Percentiles rank a stretch among this genome's conserved stretches.
Evolutionary conservation across 2,329 filamentous ascomycete species (phyloP).

Genomic region (Stemphylium beticola): DNA sequence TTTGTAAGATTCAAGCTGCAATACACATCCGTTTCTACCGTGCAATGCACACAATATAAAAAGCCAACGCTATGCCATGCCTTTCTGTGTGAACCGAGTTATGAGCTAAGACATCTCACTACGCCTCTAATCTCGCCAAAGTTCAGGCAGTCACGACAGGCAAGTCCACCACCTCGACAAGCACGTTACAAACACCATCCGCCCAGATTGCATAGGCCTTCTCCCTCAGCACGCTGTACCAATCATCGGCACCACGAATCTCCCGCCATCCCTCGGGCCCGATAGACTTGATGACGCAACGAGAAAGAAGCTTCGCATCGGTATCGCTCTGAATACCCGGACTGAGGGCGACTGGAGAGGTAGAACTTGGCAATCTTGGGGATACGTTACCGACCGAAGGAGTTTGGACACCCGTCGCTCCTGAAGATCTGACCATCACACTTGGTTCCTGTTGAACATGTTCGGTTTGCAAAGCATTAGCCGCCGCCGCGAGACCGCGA

Average conservation of each 20-base stretch:
- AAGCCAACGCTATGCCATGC: too few species aligned
- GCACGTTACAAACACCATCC: slow-evolving; percentile 38
- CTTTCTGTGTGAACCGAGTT: too few species aligned
- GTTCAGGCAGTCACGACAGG: neutral
- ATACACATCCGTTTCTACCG: too few species aligned
- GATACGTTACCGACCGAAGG: neutral
- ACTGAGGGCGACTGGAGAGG: neutral
- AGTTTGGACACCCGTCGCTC: neutral
- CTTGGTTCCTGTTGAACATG: neutral
- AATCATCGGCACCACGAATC: slow-evolving; percentile 31
- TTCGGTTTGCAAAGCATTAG: slow-evolving; percentile 34
- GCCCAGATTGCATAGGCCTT: slow-evolving; percentile 39
- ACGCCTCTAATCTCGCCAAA: neutral
- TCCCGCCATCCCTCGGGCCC: slow-evolving; percentile 29
- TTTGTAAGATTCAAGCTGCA: too few species aligned
- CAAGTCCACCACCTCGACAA: slow-evolving; percentile 33
- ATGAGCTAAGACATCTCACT: neutral
- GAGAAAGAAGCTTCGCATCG: slow-evolving; percentile 11
- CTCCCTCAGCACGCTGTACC: slow-evolving; percentile 35
- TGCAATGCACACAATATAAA: neutral
- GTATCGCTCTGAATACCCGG: neutral
- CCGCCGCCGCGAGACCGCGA: slow-evolving; percentile 41
- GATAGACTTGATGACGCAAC: slow-evolving; percentile 32
- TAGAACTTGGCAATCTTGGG: neutral
- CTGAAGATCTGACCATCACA: neutral